Evolutionary conservation across 108 stramenopile species (phyloP), one percentile per base, ranked within the genome.

Genomic region (Nitzschia inconspicua): DNA sequence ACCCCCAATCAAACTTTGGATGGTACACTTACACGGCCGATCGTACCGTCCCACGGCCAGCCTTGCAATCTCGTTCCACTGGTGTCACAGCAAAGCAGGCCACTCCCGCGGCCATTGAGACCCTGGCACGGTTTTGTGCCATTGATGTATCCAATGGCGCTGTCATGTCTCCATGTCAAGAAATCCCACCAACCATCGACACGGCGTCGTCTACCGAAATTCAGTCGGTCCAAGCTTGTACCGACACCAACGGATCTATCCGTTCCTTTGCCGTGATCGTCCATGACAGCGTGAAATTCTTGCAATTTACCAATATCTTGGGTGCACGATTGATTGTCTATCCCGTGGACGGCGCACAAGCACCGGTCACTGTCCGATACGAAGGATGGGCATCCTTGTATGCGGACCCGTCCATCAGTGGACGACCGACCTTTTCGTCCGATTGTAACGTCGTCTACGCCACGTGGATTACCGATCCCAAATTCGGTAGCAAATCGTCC

Each of bases 371-470:
- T n/a, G 53, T 36, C 16, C 35, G 22, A 2, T 54, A 54, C 34
- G 53, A 54, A 22, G 53, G 53, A 54, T 54, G 53, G 53, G 23
- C 26, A 36, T 54, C 53, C 6, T 35, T 54, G 0, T 54, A 54
- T 22, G 53, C 35, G 9, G 34, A 34, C 6, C 53, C 53, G 9
- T 19, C 32, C 9, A 54, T 54, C 34, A 54, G 37, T 18, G 30
- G 53, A 7, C 53, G 34, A 3, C 53, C 53, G 2, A 20, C 53
- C 14, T 54, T 54, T 23, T 35, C 53, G 3, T 28, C 53, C 9
- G 53, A 54, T 36, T 54, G 53, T 28, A 54, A 37, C 34, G 37
- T 7, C 2, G 53, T 54, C 0, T 54, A 35, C 34, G 28, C 53
- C 11, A 54, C 53, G 4, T 54, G 53, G 53, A 29, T 54, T 23